Evolutionary conservation across 495 filamentous ascomycete species (phyloP).

Genomic region (Pyrenula aspistea): DNA sequence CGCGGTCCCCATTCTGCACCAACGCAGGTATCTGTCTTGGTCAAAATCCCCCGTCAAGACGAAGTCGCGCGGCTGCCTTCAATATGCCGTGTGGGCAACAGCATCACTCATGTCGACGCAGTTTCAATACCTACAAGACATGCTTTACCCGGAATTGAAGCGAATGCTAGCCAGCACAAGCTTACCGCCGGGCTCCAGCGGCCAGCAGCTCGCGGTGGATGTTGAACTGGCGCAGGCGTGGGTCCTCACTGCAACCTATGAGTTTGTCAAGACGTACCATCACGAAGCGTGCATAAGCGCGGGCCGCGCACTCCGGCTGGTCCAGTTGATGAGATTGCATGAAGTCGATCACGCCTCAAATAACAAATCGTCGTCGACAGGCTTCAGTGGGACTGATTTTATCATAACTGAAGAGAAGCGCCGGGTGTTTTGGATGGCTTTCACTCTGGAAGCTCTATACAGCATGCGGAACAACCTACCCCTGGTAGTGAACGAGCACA

Average conservation of each 20-base stretch:
- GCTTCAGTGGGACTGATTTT: constrained; percentile 10
- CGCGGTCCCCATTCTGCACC: constrained; percentile 39
- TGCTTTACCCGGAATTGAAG: constrained; percentile 34
- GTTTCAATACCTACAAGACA: constrained; percentile 30
- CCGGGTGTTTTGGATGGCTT: constrained; percentile 45
- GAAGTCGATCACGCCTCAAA: constrained; percentile 25
- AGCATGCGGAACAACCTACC: constrained; percentile 33
- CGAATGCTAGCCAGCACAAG: constrained; percentile 29
- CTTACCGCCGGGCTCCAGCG: constrained; percentile 8
- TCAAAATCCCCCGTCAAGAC: constrained; percentile 9
- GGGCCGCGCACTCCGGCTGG: constrained; percentile 38
- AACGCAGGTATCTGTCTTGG: constrained; percentile 30
- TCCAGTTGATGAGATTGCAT: constrained; percentile 36
- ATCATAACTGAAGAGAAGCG: constrained; percentile 32
- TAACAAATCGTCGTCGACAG: constrained; percentile 6
- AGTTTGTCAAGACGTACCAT: constrained; percentile 33
- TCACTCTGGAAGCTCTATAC: constrained; percentile 39
- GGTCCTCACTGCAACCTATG: constrained; percentile 40
- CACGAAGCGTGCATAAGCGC: constrained; percentile 41
- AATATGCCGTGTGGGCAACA: constrained; percentile 44
- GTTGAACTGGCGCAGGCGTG: constrained; percentile 39
- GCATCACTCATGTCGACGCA: constrained; percentile 40
- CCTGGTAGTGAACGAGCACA: constrained; percentile 36
- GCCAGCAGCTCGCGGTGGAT: background rate
- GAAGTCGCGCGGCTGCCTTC: constrained; percentile 27